phyloP scores from a whole-genome alignment of 2,329 filamentous ascomycete species.

The Penicillium palitans region DNA sequence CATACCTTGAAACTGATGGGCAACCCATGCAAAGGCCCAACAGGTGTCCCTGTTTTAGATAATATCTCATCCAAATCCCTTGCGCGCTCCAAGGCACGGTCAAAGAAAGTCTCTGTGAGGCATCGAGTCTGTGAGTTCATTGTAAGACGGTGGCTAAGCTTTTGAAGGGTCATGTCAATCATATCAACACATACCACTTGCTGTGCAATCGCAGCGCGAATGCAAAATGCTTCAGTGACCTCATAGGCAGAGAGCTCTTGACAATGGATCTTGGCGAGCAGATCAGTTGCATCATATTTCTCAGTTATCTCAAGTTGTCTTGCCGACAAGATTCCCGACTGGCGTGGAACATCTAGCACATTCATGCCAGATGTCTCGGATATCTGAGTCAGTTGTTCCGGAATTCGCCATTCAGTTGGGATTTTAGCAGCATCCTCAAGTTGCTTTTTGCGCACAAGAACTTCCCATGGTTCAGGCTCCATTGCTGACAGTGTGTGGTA shows the following conservation, averaged over 20 bases:
- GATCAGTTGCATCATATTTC: conserved; percentile 16
- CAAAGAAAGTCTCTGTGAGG: conserved; percentile 55
- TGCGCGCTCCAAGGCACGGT: conserved; percentile 51
- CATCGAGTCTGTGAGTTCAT: conserved; percentile 41
- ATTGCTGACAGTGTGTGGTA: background rate
- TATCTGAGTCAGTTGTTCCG: conserved; percentile 6
- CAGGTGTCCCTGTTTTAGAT: conserved; percentile 39
- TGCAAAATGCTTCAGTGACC: conserved; percentile 20
- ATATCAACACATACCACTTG: conserved; percentile 13
- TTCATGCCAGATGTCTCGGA: conserved; percentile 12
- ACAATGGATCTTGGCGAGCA: conserved; percentile 7
- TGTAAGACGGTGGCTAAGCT: background rate
- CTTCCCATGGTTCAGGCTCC: conserved; percentile 13
- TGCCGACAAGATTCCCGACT: conserved; percentile 10
- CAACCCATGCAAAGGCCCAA: conserved; percentile 63
- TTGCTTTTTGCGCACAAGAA: conserved; percentile 12
- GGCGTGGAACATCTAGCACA: conserved; percentile 16
- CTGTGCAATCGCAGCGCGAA: conserved; percentile 20
- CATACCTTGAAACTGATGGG: conserved; percentile 53
- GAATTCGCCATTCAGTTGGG: conserved; percentile 14
- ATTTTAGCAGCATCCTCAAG: conserved; percentile 13
- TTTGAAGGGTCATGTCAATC: background rate
- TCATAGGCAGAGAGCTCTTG: conserved; percentile 14
- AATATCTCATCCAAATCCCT: conserved; percentile 51
- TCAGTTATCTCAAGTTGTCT: conserved; percentile 19